These are phyloP conservation scores for Musa itinerans DNA, from an alignment of 176 grass and related monocot species.

Conservation along the genomic window DNA sequence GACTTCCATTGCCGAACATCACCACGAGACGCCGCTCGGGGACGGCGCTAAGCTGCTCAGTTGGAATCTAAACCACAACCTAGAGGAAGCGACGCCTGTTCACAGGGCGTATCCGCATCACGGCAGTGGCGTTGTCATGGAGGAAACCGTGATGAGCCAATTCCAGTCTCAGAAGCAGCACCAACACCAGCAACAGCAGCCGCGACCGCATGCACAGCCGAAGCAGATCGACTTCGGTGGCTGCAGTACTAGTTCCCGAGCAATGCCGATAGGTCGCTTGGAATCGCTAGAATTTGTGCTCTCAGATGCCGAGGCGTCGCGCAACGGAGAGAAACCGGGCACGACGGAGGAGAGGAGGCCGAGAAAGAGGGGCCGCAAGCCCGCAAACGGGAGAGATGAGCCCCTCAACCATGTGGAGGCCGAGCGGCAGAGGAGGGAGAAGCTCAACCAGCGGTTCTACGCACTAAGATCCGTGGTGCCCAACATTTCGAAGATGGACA, in stretches of 20 bases:
- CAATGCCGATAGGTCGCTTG: neutral
- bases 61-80: neutral
- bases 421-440: constrained; percentile 75
- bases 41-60: neutral
- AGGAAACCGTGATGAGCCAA: neutral
- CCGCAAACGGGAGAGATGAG: constrained; percentile 78
- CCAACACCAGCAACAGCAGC: constrained; percentile 1
- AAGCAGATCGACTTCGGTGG: constrained; percentile 14
- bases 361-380: constrained; percentile 71
- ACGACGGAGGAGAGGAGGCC: constrained; percentile 13
- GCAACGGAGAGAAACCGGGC: neutral
- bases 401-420: constrained; percentile 86
- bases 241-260: neutral
- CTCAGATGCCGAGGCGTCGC: constrained; percentile 19
- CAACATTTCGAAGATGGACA: constrained; percentile 71
- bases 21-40: constrained; percentile 3
- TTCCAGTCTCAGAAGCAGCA: neutral
- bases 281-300: constrained; percentile 5
- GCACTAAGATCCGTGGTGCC: constrained; percentile 68
- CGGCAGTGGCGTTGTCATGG: neutral
- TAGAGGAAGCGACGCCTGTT: neutral
- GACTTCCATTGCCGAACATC: neutral
- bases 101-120: neutral
- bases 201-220: neutral
- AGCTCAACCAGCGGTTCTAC: constrained; percentile 91